A percentile compares a stretch with the other conserved stretches of the same genome.
phyloP scores from a whole-genome alignment of 108 stramenopile genomes.

The Phaeodactylum tricornutum region DNA sequence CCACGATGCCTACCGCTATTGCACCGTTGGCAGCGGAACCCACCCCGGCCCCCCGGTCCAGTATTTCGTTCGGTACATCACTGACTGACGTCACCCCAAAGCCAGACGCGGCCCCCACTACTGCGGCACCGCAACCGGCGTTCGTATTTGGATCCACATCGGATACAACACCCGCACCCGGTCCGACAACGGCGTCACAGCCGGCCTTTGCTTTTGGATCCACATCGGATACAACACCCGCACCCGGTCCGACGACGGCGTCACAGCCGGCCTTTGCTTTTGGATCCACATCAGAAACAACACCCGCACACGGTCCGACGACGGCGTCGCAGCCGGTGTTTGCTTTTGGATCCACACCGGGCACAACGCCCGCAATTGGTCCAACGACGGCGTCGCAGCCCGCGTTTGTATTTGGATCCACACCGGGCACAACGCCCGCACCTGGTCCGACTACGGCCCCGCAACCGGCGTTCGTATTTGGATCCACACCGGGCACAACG shows the following conservation, averaged over 20 bases:
- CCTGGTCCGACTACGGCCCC: conserved; percentile 2
- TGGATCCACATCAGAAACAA: not conserved
- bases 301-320: not conserved
- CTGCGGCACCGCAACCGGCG: conserved; percentile 1
- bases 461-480: not conserved
- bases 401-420: conserved; percentile 3
- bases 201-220: conserved; percentile 5
- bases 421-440: conserved; percentile 1
- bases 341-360: not conserved
- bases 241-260: not conserved
- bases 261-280: not conserved
- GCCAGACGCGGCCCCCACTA: no score
- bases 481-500: not conserved
- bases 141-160: conserved; percentile 3
- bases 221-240: conserved; percentile 2
- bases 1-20: no score
- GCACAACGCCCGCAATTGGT: no score
- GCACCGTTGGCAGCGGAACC: no score
- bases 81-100: not conserved
- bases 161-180: conserved; percentile 4
- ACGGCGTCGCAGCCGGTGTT: not conserved
- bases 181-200: not conserved
- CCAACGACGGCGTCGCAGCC: not conserved
- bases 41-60: not conserved
- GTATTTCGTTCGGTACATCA: not conserved